Conservation (phyloP, 768 basidiomycete genomes). For the Boletales sp. region DNA sequence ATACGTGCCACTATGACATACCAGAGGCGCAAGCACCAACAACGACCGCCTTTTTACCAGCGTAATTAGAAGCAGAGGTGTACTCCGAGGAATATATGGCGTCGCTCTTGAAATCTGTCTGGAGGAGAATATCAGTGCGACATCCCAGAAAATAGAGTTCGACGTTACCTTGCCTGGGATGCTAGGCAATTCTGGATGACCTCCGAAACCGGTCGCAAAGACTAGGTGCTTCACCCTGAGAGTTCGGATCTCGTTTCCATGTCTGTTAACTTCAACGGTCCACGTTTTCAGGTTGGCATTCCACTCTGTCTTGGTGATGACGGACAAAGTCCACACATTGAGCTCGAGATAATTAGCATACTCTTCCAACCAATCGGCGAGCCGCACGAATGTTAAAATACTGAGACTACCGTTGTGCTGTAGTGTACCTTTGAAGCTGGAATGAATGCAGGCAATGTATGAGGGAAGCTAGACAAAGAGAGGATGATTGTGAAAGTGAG, state of each 20-base stretch:
- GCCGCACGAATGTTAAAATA: slow-evolving; percentile 26
- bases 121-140: not conserved
- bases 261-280: slow-evolving; percentile 41
- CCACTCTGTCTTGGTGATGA: slow-evolving; percentile 36
- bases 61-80: slow-evolving; percentile 43
- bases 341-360: slow-evolving; percentile 60
- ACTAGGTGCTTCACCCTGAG: slow-evolving; percentile 49
- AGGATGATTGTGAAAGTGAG: not conserved
- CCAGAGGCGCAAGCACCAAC: slow-evolving; percentile 66
- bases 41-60: slow-evolving; percentile 64
- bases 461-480: slow-evolving; percentile 40
- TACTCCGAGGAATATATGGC: slow-evolving; percentile 52
- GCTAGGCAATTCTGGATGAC: slow-evolving; percentile 41
- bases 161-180: slow-evolving; percentile 39
- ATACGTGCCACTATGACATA: slow-evolving; percentile 14
- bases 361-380: slow-evolving; percentile 65
- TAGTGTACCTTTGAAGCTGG: slow-evolving; percentile 45
- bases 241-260: slow-evolving; percentile 29
- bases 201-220: slow-evolving; percentile 53
- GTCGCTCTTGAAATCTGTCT: slow-evolving; percentile 53
- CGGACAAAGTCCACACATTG: slow-evolving; percentile 58
- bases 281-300: slow-evolving; percentile 39
- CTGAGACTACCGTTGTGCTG: too few species aligned
- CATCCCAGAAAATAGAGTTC: not conserved
- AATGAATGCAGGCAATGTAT: slow-evolving; percentile 51